These are phyloP conservation scores for Phytophthora constricta DNA, from an alignment of 352 stramenopile genomes.

Conservation along the genomic window DNA sequence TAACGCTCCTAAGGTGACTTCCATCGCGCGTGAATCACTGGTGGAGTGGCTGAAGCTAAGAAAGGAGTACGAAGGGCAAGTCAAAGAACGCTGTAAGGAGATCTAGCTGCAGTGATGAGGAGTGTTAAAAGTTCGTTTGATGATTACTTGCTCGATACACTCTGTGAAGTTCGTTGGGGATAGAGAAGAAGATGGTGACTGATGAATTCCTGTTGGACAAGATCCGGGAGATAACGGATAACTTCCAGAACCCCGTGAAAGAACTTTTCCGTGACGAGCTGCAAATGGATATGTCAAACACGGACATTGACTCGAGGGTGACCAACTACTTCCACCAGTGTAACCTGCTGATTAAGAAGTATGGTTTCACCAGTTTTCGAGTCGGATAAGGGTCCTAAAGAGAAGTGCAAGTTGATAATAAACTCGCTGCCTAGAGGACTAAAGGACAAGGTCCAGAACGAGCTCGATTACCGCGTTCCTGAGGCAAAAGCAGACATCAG, in stretches of 20 bases:
- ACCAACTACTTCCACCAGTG: background rate
- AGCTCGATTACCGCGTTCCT: background rate
- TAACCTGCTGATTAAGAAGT: conserved; percentile 2
- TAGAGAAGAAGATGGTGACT: background rate
- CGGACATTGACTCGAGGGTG: conserved; percentile 2
- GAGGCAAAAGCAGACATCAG: background rate
- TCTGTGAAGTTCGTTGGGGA: conserved; percentile 10
- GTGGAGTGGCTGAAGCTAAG: conserved; percentile 20
- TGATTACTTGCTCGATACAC: conserved; percentile 1
- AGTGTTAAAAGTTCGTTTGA: conserved; percentile 18
- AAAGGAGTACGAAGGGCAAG: conserved; percentile 12
- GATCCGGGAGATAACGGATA: conserved; percentile 13
- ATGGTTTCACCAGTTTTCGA: background rate
- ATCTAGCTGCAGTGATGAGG: conserved; percentile 1
- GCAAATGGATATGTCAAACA: conserved; percentile 4
- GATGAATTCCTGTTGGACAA: conserved; percentile 16
- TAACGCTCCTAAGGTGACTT: conserved; percentile 2
- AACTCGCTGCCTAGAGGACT: background rate
- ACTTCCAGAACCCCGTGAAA: conserved; percentile 9
- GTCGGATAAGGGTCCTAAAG: background rate
- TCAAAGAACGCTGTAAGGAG: conserved; percentile 11
- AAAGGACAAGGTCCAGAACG: too few relatives aligned
- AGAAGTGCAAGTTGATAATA: background rate
- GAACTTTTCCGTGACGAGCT: background rate
- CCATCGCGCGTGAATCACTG: conserved; percentile 3